Conservation (phyloP, 495 filamentous ascomycete genomes). For the Durotheca rogersii region DNA sequence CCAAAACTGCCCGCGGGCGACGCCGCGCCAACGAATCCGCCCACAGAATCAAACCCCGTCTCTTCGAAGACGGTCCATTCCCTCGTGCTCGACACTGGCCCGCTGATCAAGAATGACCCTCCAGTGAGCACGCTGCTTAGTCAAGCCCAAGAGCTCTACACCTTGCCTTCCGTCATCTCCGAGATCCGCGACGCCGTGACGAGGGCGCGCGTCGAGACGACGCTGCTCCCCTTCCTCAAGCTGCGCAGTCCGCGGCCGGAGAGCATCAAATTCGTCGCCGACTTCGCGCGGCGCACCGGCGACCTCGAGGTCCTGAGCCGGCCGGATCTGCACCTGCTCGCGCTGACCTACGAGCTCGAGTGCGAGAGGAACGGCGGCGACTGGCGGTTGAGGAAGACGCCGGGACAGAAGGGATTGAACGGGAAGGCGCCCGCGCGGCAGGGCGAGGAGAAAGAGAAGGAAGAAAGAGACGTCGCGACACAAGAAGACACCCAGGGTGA, state of each 20-base stretch:
- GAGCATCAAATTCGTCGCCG: constrained; percentile 74
- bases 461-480: constrained; percentile 11
- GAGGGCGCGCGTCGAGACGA: constrained; percentile 74
- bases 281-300: constrained; percentile 87
- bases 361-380: constrained; percentile 80
- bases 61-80: constrained; percentile 69
- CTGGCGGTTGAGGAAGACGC: constrained; percentile 74
- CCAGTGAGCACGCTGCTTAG: constrained; percentile 72
- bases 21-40: not conserved
- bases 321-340: constrained; percentile 85
- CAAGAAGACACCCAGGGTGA: constrained; percentile 4
- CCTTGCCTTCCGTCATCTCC: constrained; percentile 79
- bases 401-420: constrained; percentile 74
- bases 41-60: constrained; percentile 9
- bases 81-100: constrained; percentile 86
- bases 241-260: constrained; percentile 69
- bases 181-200: constrained; percentile 90
- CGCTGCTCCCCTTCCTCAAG: constrained; percentile 79
- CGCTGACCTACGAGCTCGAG: constrained; percentile 88
- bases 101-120: constrained; percentile 87
- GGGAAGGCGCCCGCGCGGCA: constrained; percentile 59
- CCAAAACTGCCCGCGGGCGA: constrained; percentile 4
- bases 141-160: constrained; percentile 75
- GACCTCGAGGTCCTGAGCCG: constrained; percentile 83
- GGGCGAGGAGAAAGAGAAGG: constrained; percentile 33